Conservation (phyloP, 345 rosid genomes). For the Citrus mangshanensis region DNA sequence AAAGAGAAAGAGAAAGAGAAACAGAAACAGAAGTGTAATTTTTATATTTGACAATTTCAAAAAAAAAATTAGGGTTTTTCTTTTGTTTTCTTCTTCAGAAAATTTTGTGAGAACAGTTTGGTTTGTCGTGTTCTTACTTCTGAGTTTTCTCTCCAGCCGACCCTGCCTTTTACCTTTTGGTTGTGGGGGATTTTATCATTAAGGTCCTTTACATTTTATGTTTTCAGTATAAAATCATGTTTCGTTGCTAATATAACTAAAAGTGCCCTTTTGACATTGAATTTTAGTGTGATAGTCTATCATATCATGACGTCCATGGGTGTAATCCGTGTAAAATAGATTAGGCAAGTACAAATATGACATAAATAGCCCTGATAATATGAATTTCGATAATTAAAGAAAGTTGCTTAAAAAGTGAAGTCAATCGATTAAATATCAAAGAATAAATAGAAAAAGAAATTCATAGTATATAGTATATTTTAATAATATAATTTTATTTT, state of each 20-base stretch:
- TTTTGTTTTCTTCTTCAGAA: neutral
- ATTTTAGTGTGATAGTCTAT: no score
- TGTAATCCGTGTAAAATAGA: no score
- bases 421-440: rapidly evolving
- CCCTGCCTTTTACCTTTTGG: neutral
- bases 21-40: no score
- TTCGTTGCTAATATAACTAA: neutral
- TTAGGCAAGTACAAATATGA: no score
- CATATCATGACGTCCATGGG: neutral
- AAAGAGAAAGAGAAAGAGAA: neutral
- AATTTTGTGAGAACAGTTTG: neutral
- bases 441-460: no score
- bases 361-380: no score
- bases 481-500: no score
- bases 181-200: neutral
- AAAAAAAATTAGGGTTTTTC: neutral
- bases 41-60: no score
- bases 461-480: no score
- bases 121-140: neutral
- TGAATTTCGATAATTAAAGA: no score
- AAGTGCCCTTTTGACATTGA: neutral
- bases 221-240: no score
- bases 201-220: neutral
- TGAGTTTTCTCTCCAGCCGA: neutral
- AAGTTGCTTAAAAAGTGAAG: no score